Evolutionary conservation across 148 eudicot species (phyloP), one percentile per base, ranked within the genome.

Genomic region (Salicornia ramosissima): DNA sequence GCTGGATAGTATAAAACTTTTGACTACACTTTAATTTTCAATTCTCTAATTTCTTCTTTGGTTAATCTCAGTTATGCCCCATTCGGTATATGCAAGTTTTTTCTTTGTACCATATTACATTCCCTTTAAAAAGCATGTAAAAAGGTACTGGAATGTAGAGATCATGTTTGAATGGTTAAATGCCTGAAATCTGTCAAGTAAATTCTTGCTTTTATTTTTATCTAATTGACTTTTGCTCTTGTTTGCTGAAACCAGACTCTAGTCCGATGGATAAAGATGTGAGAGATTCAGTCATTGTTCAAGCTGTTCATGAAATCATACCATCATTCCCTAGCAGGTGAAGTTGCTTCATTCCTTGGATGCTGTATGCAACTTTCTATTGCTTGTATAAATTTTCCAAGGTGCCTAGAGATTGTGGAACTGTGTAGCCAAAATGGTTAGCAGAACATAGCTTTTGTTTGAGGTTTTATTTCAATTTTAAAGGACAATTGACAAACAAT

Each of bases 261-360:
- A 43, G 25, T 49, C 59, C 68, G 43, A 71, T 18, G 47, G 75
- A 67, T 50, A 15, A 40, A 68, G 85, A 71, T 69, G 74, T 28
- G 25, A 46, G 65, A 34, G 75, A 74, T 76, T 71, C 83, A 56
- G 11, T 79, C 59, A 22, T 83, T 33, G 28, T 79, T 67, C 71
- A 68, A 70, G 83, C 73, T 30, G 79, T 81, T 72, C 77, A 73
- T n/a, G 64, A 79, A 72, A 64, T 83, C 73, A 49, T 83, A 30
- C 82, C 85, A 49, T 75, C 82, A 52, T 86, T 86, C 55, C 66
- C 86, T 43, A 59, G 72, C 47, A 55, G 87, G 87, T 79, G 69
- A 36, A 24, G 13, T 29, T 60, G 59, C 60, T 59, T 52, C 12
- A 61, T 24, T 61, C 6, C 9, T 13, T 6, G 14, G 7, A 45